These are phyloP conservation scores for Daldinia eschscholtzii DNA, from an alignment of 2,329 filamentous ascomycete species.

Conservation along the genomic window DNA sequence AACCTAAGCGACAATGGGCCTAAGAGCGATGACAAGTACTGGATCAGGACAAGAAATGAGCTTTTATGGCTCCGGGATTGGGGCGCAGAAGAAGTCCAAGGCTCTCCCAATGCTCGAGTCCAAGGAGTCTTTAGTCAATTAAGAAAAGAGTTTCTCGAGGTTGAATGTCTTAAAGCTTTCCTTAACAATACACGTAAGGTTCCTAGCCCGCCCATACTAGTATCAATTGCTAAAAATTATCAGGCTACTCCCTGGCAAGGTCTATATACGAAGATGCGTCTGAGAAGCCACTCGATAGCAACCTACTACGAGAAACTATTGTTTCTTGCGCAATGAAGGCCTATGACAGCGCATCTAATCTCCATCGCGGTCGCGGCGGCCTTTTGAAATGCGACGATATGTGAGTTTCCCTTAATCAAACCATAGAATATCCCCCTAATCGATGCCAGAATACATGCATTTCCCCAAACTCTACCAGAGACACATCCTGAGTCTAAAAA, in stretches of 20 bases:
- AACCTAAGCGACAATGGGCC: constrained; percentile 62
- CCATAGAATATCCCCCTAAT: constrained; percentile 28
- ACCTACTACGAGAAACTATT: constrained; percentile 70
- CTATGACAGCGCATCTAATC: constrained; percentile 87
- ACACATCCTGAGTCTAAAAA: constrained; percentile 65
- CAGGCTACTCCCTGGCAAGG: constrained; percentile 72
- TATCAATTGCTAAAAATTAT: constrained; percentile 43
- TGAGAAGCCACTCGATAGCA: constrained; percentile 62
- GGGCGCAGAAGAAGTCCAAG: constrained; percentile 66
- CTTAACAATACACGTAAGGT: constrained; percentile 71
- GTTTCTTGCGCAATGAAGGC: constrained; percentile 74
- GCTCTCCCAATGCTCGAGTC: constrained; percentile 48
- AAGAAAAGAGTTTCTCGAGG: constrained; percentile 72
- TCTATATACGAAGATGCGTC: constrained; percentile 70
- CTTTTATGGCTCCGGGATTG: constrained; percentile 81
- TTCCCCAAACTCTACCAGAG: constrained; percentile 68
- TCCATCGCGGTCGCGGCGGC: constrained; percentile 79
- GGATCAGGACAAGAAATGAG: constrained; percentile 71
- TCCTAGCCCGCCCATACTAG: neutral
- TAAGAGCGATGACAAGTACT: constrained; percentile 73
- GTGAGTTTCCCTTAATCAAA: constrained; percentile 59
- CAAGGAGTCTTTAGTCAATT: constrained; percentile 72
- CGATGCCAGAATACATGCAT: constrained; percentile 69
- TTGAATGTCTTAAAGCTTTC: constrained; percentile 77
- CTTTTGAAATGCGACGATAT: constrained; percentile 83